Base-by-base conservation (phyloP, 331 rosid genomes). In the Saraca asoca region DNA sequence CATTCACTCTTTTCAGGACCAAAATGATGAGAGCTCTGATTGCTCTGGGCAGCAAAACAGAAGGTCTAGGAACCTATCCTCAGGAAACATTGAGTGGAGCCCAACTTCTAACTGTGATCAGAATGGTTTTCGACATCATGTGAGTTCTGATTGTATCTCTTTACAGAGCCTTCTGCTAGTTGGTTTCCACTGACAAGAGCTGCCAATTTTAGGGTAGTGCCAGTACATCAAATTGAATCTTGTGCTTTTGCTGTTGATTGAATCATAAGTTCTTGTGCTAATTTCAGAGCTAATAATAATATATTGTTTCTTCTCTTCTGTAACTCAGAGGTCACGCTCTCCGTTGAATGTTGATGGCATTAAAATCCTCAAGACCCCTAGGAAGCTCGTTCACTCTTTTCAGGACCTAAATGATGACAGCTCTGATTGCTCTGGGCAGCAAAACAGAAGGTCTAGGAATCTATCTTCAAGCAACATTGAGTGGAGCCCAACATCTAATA, bases 1-100 rank as follows among this genome's bases (percentile, higher is more conserved):
- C 55, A 74, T 86, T 62, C 90, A 79, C 77, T 90, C 98, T 62
- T 91, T 84, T 68, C 96, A 90, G 75, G 91, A 88, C 66, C 72
- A 62, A 70, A 60, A 60, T 43, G 77, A 74, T 14, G 77, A 14
- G n/a, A 76, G 62, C 62, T 85, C 87, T 1, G 81, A 65, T 65
- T 76, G 54, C 68, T 85, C 82, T 42, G 79, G 64, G 78, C 80
- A 75, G 50, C 81, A 37, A 35, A 51, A 34, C 12, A 58, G 82
- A 76, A 80, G 79, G 58, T 42, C 65, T 62, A 86, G 78, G 79
- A 85, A 87, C 68, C 82, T 76, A 49, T 86, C 31, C 31, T 24
- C 85, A 7, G 70, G 68, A 34, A 76, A 84, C 20, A 64, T 75
- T 70, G 80, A 76, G 35, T 81, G 91, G 87, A 83, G 85, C 57